Evolutionary conservation across 164 flowering plant species (phyloP).

Genomic region (Macadamia tetraphylla): DNA sequence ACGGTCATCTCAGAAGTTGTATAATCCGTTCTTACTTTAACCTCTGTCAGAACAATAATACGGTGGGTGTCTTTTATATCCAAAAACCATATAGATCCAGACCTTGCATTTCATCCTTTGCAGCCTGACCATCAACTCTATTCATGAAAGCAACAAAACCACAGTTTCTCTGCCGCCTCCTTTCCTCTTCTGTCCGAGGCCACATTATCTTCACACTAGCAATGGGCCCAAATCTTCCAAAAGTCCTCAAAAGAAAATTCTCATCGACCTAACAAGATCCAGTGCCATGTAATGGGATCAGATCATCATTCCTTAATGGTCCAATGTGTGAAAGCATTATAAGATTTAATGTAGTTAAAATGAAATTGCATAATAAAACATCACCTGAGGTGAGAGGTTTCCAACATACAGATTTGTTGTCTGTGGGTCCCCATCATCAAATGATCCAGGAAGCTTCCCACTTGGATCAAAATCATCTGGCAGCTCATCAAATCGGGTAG

Average conservation of each 20-base stretch:
- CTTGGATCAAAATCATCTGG: constrained; percentile 96
- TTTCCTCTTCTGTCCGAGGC: constrained; percentile 99
- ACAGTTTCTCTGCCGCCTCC: constrained; percentile 91
- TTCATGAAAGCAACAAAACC: constrained; percentile 99
- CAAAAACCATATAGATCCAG: constrained; percentile 2
- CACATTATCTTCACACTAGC: constrained; percentile 99
- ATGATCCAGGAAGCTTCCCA: constrained; percentile 89
- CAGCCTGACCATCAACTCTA: constrained; percentile 97
- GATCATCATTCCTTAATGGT: neutral
- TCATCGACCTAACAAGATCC: constrained; percentile 73
- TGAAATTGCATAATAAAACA: constrained; percentile 5
- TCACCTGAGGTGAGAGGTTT: constrained; percentile 90
- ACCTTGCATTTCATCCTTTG: constrained; percentile 99
- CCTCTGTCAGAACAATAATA: too few relatives aligned
- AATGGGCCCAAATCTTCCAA: constrained; percentile 98
- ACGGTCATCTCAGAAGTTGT: too few relatives aligned
- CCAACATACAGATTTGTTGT: constrained; percentile 99
- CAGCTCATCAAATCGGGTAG: constrained; percentile 90
- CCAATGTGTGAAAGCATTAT: neutral
- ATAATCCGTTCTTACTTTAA: too few relatives aligned
- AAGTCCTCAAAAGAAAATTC: constrained; percentile 91
- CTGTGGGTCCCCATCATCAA: constrained; percentile 99
- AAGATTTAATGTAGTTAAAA: neutral
- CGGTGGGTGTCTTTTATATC: neutral
- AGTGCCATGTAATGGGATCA: constrained; percentile 1